phyloP scores from a whole-genome alignment of 352 stramenopile species.

The Globisporangium camurandrum region DNA sequence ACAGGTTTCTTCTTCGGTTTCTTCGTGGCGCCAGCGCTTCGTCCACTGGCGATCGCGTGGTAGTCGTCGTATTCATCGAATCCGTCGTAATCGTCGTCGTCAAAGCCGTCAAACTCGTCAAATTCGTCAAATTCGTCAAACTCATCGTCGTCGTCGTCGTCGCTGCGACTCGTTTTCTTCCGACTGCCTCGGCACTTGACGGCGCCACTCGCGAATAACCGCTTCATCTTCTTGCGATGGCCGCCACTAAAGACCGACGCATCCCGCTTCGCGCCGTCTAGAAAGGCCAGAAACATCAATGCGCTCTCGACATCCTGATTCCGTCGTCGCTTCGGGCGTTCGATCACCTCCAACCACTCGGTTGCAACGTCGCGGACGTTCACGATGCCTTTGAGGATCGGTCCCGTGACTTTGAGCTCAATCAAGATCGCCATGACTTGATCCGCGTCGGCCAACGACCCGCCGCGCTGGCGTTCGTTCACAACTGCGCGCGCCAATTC shows the following conservation, averaged over 20 bases:
- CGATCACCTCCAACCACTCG: constrained; percentile 84
- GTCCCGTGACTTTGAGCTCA: constrained; percentile 82
- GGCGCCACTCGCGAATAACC: too few species aligned
- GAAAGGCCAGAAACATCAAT: constrained; percentile 82
- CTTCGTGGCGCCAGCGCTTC: too few species aligned
- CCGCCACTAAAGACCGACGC: constrained; percentile 8
- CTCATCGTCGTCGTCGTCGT: constrained; percentile 47
- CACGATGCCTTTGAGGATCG: constrained; percentile 57
- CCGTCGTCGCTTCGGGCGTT: constrained; percentile 76
- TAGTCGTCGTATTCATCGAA: constrained; percentile 38
- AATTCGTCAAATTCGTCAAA: constrained; percentile 32
- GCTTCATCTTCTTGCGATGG: not conserved
- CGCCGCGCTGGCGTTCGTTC: constrained; percentile 78
- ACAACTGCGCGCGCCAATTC: constrained; percentile 76
- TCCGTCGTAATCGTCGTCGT: not conserved
- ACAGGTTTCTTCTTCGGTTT: constrained; percentile 31
- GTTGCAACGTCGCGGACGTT: constrained; percentile 70
- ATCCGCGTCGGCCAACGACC: constrained; percentile 73
- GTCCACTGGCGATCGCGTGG: constrained; percentile 7
- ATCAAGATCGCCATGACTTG: constrained; percentile 85
- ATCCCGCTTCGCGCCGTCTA: constrained; percentile 62
- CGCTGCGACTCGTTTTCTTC: constrained; percentile 32
- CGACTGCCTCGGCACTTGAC: constrained; percentile 19
- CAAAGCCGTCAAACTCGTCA: too few species aligned
- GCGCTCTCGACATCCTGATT: constrained; percentile 81